phyloP scores from a whole-genome alignment of 2,329 filamentous ascomycete genomes.

The Colletotrichum australisinense region DNA sequence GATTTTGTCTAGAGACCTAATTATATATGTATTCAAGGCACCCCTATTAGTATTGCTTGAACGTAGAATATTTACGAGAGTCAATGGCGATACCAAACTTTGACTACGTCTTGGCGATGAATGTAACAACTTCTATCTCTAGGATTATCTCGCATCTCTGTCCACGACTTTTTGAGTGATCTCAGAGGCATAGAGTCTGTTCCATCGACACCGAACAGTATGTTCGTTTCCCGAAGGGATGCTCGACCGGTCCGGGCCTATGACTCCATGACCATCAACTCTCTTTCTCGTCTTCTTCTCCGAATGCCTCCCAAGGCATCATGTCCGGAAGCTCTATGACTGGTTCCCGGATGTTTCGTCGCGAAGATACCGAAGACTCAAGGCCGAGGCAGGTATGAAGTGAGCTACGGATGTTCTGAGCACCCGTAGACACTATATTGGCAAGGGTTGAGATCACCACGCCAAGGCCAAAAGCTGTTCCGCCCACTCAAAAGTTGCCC shows the following conservation, averaged over 20 bases:
- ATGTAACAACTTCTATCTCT: background rate
- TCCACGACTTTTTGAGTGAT: background rate
- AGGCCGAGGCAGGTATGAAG: background rate
- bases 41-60: too few species aligned
- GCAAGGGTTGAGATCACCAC: background rate
- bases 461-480: background rate
- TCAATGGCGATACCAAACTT: background rate
- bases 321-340: accelerated
- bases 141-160: background rate
- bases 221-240: background rate
- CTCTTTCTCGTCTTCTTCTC: background rate
- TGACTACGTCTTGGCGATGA: background rate
- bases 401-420: background rate
- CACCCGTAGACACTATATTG: background rate
- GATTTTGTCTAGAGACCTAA: too few species aligned
- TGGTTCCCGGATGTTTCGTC: background rate
- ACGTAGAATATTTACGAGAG: accelerated
- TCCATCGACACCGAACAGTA: background rate
- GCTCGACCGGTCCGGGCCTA: background rate
- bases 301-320: background rate
- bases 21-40: too few species aligned
- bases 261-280: background rate
- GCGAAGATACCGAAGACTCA: too few species aligned
- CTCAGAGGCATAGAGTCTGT: background rate
- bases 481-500: too few species aligned